These are phyloP conservation scores for Ophiosphaerella herpotricha DNA, from an alignment of 2,329 filamentous ascomycete genomes.

Conservation along the genomic window DNA sequence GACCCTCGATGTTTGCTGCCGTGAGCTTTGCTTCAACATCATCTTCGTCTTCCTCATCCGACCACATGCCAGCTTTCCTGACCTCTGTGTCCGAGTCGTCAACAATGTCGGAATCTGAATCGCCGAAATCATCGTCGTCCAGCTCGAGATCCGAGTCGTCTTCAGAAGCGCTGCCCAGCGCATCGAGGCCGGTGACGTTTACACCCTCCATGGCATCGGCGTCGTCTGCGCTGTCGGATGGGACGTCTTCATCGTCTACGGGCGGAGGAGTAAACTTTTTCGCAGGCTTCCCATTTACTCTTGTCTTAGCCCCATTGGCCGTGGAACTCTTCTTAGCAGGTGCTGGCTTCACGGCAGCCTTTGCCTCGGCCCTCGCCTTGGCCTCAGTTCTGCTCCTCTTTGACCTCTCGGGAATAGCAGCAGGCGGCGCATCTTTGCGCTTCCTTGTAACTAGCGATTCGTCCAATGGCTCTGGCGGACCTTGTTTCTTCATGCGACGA, in stretches of 20 bases:
- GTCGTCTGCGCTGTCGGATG: conserved; percentile 26
- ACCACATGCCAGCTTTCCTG: conserved; percentile 74
- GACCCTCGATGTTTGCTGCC: conserved; percentile 91
- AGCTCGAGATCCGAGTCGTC: conserved; percentile 44
- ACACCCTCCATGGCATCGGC: conserved; percentile 41
- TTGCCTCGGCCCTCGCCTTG: conserved; percentile 39
- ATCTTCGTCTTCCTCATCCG: conserved; percentile 93
- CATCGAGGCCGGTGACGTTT: conserved; percentile 46
- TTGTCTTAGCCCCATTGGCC: conserved; percentile 39
- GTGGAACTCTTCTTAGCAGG: conserved; percentile 48
- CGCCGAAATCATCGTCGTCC: conserved; percentile 47
- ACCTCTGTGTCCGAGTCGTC: conserved; percentile 65
- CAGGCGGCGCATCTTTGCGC: conserved; percentile 75
- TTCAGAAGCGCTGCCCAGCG: conserved; percentile 45
- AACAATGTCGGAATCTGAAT: conserved; percentile 49
- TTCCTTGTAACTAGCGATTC: conserved; percentile 78
- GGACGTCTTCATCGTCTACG: conserved; percentile 43
- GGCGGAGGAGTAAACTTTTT: conserved; percentile 40
- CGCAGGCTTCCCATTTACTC: conserved; percentile 32
- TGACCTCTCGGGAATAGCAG: conserved; percentile 57
- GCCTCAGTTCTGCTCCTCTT: conserved; percentile 58
- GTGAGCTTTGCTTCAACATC: conserved; percentile 88
- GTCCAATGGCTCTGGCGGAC: conserved; percentile 78
- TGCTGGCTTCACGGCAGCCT: conserved; percentile 15
- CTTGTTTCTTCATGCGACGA: conserved; percentile 96